Conservation (phyloP, 2,329 filamentous ascomycete species). For the Venturia asperata region DNA sequence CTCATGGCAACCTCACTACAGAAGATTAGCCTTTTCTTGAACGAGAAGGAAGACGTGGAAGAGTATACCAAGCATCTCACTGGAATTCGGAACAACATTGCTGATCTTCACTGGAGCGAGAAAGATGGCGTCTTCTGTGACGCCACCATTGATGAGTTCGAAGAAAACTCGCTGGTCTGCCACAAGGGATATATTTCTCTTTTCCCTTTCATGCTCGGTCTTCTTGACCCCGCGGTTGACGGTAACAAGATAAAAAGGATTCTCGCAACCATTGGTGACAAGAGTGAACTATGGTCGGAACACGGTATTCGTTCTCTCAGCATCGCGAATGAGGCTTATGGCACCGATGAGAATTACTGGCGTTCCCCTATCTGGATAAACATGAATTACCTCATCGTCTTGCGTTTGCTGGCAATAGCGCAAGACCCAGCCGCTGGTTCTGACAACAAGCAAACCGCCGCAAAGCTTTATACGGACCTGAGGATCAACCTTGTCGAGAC, state of each 20-base stretch:
- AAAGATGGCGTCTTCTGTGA: conserved; percentile 82
- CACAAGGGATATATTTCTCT: conserved; percentile 57
- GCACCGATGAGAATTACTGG: conserved; percentile 92
- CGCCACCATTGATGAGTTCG: conserved; percentile 88
- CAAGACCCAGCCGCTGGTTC: conserved; percentile 47
- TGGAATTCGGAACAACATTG: conserved; percentile 77
- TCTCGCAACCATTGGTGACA: conserved; percentile 68
- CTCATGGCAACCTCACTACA: conserved; percentile 84
- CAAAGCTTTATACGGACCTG: conserved; percentile 64
- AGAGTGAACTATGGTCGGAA: conserved; percentile 76
- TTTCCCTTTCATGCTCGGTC: conserved; percentile 20
- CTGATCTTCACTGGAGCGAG: conserved; percentile 88
- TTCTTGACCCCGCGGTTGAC: conserved; percentile 16
- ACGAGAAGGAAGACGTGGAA: conserved; percentile 54
- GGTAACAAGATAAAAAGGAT: conserved; percentile 30
- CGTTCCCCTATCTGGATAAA: conserved; percentile 91
- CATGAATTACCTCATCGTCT: conserved; percentile 83
- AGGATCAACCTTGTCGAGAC: conserved; percentile 79
- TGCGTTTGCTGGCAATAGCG: conserved; percentile 52
- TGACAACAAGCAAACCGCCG: conserved; percentile 57
- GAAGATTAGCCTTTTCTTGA: conserved; percentile 72
- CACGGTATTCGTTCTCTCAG: conserved; percentile 82
- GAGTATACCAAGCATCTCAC: conserved; percentile 65
- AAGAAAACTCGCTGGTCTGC: conserved; percentile 83
- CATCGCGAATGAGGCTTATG: conserved; percentile 69